Conservation (phyloP, 768 basidiomycete genomes). For the Termitomyces sp. region DNA sequence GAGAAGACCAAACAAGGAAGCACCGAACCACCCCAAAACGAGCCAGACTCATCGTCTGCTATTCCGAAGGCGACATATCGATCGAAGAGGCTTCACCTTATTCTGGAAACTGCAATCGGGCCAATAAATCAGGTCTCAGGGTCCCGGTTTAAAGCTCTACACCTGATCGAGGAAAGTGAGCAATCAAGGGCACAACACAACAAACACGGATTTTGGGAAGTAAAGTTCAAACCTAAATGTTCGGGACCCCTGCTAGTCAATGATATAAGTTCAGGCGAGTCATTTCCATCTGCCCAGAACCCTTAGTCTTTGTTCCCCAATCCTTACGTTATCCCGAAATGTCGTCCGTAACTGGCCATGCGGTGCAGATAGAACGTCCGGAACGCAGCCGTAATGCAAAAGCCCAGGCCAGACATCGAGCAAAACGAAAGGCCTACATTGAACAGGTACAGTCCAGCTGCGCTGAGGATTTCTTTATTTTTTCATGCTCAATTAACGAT, state of each 20-base stretch:
- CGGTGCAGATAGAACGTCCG: constrained; percentile 61
- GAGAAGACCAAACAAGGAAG: constrained; percentile 13
- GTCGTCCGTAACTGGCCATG: constrained; percentile 56
- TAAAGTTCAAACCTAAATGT: constrained; percentile 31
- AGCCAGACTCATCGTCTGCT: neutral
- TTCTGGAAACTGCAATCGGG: constrained; percentile 15
- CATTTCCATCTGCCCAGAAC: constrained; percentile 35
- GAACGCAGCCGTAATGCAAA: constrained; percentile 85
- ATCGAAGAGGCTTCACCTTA: constrained; percentile 4
- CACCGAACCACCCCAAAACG: constrained; percentile 19
- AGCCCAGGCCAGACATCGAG: constrained; percentile 86
- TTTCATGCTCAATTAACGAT: neutral
- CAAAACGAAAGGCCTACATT: constrained; percentile 91
- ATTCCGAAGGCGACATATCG: constrained; percentile 10
- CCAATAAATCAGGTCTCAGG: constrained; percentile 27
- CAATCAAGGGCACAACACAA: constrained; percentile 38
- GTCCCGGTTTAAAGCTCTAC: constrained; percentile 29
- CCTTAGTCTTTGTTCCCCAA: constrained; percentile 45
- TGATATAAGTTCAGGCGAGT: constrained; percentile 36
- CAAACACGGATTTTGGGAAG: constrained; percentile 29
- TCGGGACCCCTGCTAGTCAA: constrained; percentile 23
- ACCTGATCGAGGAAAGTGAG: constrained; percentile 47
- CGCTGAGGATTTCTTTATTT: neutral
- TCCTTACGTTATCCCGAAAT: constrained; percentile 52
- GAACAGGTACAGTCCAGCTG: constrained; percentile 57